A percentile compares a stretch with the other conserved stretches of the same genome.
Evolutionary conservation across 2,329 filamentous ascomycete genomes (phyloP).

Genomic region (Neofusicoccum parvum): DNA sequence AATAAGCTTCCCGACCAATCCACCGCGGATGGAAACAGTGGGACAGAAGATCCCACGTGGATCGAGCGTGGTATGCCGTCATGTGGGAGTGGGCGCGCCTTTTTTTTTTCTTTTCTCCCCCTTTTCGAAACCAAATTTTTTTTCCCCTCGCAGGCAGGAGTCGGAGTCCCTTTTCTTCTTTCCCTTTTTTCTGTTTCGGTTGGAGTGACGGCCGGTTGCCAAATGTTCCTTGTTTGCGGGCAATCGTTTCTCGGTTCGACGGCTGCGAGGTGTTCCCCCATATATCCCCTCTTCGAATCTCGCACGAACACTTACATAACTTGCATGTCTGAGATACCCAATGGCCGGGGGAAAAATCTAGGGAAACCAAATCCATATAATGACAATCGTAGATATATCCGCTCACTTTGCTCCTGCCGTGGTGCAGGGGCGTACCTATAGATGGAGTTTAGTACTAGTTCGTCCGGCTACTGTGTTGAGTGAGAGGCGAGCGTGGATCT

Average conservation of each 20-base stretch:
- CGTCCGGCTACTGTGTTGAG: too few species aligned
- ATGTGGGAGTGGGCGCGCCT: not conserved
- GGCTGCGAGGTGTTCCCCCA: not conserved
- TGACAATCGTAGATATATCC: constrained; percentile 10
- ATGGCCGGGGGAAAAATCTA: not conserved
- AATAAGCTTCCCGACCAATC: not conserved
- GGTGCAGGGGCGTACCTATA: too few species aligned
- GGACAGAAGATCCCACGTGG: not conserved
- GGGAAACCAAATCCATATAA: not conserved
- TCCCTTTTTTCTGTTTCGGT: not conserved
- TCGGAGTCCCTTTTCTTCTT: not conserved
- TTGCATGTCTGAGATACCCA: constrained; percentile 18
- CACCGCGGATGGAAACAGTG: not conserved
- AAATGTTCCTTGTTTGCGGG: not conserved
- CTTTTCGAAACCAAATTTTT: not conserved
- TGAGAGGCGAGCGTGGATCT: too few species aligned
- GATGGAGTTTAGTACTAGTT: too few species aligned
- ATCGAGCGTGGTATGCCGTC: not conserved
- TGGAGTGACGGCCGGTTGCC: not conserved
- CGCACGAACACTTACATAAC: constrained; percentile 1
- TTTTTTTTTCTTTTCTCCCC: not conserved
- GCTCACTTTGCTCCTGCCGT: too few species aligned
- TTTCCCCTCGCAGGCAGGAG: not conserved
- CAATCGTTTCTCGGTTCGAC: not conserved
- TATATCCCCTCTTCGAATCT: not conserved